A percentile compares a stretch with the other conserved stretches of the same genome.
phyloP scores from a whole-genome alignment of 2,329 filamentous ascomycete genomes.

The Acrodontium crateriforme region DNA sequence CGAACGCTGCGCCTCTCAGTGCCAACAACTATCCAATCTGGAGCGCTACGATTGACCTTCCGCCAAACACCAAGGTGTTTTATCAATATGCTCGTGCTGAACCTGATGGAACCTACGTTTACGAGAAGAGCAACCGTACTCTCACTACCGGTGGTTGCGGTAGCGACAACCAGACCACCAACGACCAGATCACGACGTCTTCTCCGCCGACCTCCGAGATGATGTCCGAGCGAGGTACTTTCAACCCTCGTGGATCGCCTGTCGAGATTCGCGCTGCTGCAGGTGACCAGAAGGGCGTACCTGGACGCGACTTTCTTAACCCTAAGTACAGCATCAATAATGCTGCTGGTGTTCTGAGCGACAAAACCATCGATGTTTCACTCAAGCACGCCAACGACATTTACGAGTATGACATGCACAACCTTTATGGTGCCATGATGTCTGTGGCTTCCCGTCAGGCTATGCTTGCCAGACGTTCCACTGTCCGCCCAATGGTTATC shows the following conservation, averaged over 20 bases:
- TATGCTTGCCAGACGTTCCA: conserved; percentile 52
- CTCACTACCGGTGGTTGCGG: conserved; percentile 19
- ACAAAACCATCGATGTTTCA: conserved; percentile 48
- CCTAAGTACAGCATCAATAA: conserved; percentile 55
- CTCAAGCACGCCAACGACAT: conserved; percentile 54
- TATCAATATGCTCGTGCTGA: conserved; percentile 21
- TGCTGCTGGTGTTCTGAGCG: conserved; percentile 33
- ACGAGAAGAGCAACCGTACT: conserved; percentile 19
- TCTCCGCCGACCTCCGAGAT: conserved; percentile 13
- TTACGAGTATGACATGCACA: conserved; percentile 62
- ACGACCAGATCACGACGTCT: conserved; percentile 19
- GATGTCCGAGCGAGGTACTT: conserved; percentile 10
- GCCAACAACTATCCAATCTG: conserved; percentile 22
- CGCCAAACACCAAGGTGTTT: conserved; percentile 16
- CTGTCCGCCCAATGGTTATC: conserved; percentile 54
- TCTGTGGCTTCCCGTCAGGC: conserved; percentile 48
- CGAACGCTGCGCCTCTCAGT: conserved; percentile 16
- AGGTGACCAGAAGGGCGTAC: conserved; percentile 36
- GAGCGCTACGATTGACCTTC: conserved; percentile 20
- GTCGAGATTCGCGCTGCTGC: conserved; percentile 8
- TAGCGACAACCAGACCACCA: conserved; percentile 10
- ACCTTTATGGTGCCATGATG: conserved; percentile 67
- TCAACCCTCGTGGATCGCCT: conserved; percentile 5
- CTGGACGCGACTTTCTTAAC: conserved; percentile 48
- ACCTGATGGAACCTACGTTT: conserved; percentile 19